phyloP scores from a whole-genome alignment of 768 basidiomycete genomes.

The Hygrocybe coccinea region DNA sequence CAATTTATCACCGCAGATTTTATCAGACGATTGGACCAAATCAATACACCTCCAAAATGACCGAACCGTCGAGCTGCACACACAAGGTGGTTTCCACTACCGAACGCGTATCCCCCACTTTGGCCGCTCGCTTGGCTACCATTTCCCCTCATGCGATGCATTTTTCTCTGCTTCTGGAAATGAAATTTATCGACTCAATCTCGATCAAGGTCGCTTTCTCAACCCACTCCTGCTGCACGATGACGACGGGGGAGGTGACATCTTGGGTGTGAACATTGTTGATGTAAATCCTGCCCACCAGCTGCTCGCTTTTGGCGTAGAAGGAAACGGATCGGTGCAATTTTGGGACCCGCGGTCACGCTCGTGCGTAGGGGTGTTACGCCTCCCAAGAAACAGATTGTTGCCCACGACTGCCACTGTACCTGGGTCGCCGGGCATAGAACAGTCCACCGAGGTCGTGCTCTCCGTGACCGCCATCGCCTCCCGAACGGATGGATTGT shows the following conservation, averaged over 20 bases:
- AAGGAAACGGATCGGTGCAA: constrained; percentile 82
- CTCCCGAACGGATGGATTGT: constrained; percentile 82
- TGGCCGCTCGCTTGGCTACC: constrained; percentile 88
- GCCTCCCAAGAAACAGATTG: constrained; percentile 53
- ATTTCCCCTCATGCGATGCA: constrained; percentile 90
- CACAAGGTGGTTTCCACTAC: constrained; percentile 89
- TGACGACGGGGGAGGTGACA: constrained; percentile 44
- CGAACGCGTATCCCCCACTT: constrained; percentile 91
- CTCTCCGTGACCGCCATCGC: constrained; percentile 80
- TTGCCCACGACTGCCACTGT: constrained; percentile 32
- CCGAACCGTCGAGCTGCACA: constrained; percentile 91
- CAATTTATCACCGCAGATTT: constrained; percentile 48
- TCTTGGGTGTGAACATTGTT: constrained; percentile 82
- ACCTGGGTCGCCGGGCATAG: constrained; percentile 16
- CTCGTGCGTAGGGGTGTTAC: constrained; percentile 62
- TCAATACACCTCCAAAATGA: constrained; percentile 95
- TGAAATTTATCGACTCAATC: constrained; percentile 89
- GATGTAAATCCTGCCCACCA: constrained; percentile 94
- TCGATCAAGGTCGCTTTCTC: constrained; percentile 93
- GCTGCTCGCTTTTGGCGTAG: constrained; percentile 82
- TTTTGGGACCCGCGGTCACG: constrained; percentile 95
- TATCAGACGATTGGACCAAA: constrained; percentile 99
- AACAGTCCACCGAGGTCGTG: constrained; percentile 4
- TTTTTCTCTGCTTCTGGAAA: constrained; percentile 78
- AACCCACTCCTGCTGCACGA: constrained; percentile 63